These are phyloP conservation scores for Fraxinus ornus DNA, from an alignment of 305 asterid genomes.

Conservation along the genomic window DNA sequence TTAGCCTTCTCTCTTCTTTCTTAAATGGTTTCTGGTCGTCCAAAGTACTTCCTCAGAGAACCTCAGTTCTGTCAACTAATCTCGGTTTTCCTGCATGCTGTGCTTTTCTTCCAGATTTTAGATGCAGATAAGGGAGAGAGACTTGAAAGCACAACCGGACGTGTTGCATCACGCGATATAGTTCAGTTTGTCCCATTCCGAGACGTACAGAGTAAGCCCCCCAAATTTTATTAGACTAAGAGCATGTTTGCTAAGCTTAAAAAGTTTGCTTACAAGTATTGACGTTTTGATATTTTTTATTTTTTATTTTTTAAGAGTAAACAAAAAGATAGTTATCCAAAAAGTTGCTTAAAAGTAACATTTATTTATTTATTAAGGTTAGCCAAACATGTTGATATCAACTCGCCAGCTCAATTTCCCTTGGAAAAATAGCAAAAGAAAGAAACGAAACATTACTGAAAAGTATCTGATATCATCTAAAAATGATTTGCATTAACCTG, in stretches of 20 bases:
- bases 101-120: slow-evolving; percentile 51
- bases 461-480: neutral
- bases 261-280: neutral
- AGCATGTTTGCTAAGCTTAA: neutral
- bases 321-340: neutral
- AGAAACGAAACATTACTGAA: neutral
- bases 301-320: neutral
- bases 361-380: neutral
- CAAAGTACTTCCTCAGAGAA: slow-evolving; percentile 1
- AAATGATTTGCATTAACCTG: slow-evolving; percentile 24
- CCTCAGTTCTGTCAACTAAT: neutral
- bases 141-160: slow-evolving; percentile 81
- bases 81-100: slow-evolving; percentile 8
- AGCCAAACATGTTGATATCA: neutral
- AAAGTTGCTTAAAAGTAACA: neutral
- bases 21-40: slow-evolving; percentile 16
- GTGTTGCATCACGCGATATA: slow-evolving; percentile 92
- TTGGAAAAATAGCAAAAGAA: neutral
- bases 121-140: slow-evolving; percentile 95
- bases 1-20: slow-evolving; percentile 16
- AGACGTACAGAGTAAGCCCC: slow-evolving; percentile 72
- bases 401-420: neutral
- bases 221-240: neutral
- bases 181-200: slow-evolving; percentile 96
- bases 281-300: neutral